phyloP scores from a whole-genome alignment of 352 stramenopile species.

The Pythium sukuiense region DNA sequence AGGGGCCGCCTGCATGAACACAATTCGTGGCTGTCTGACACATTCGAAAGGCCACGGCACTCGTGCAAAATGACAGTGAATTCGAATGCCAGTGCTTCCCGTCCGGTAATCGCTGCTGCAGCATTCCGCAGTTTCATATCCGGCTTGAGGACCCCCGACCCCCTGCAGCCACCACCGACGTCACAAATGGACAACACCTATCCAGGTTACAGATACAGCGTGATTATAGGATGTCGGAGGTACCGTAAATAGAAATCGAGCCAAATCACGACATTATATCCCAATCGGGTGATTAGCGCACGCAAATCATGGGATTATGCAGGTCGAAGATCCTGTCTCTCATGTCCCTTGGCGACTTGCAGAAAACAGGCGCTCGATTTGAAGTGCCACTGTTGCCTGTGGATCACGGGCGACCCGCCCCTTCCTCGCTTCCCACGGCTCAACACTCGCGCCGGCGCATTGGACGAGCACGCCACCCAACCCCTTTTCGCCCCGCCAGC shows the following conservation, averaged over 20 bases:
- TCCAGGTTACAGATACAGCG: neutral
- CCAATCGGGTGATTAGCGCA: neutral
- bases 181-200: neutral
- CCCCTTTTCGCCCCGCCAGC: neutral
- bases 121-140: constrained; percentile 1
- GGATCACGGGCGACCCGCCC: neutral
- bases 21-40: neutral
- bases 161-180: neutral
- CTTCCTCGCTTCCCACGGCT: constrained; percentile 1
- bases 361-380: constrained; percentile 23
- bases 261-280: neutral
- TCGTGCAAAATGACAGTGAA: neutral
- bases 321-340: neutral
- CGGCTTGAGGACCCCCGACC: neutral
- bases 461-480: neutral
- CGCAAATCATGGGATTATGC: neutral
- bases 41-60: neutral
- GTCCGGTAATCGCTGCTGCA: no score
- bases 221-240: neutral
- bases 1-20: no score
- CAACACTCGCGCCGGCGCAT: neutral
- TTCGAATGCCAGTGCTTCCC: no score
- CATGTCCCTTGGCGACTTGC: neutral
- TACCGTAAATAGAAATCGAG: neutral
- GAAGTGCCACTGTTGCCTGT: constrained; percentile 11